Conservation (phyloP, 2,329 filamentous ascomycete species). For the Penicillium sp. region DNA sequence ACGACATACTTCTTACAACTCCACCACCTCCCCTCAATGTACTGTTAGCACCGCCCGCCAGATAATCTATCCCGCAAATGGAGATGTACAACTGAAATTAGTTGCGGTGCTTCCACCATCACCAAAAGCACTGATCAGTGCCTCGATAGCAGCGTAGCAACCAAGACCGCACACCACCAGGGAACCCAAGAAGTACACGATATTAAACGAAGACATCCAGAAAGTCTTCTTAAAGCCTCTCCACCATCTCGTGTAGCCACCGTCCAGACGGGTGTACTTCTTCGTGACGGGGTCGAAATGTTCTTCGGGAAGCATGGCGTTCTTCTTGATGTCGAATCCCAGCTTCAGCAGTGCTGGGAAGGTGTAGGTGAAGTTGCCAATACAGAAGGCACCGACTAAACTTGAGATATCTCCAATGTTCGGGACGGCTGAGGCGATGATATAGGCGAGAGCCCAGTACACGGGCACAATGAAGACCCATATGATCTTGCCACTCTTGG, state of each 20-base stretch:
- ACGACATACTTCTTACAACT: too few species aligned
- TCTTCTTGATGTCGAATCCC: conserved; percentile 20
- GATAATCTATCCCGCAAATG: neutral
- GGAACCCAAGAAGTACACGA: conserved; percentile 19
- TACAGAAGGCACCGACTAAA: conserved; percentile 34
- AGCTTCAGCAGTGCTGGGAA: conserved; percentile 38
- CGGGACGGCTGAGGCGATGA: conserved; percentile 43
- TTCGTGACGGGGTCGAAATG: conserved; percentile 33
- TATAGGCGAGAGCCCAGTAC: conserved; percentile 31
- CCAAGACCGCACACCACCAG: conserved; percentile 21
- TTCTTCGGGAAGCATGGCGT: conserved; percentile 24
- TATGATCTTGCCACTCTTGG: conserved; percentile 36
- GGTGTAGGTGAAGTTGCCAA: conserved; percentile 46
- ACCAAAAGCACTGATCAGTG: conserved; percentile 26
- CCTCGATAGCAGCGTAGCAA: conserved; percentile 22
- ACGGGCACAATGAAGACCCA: conserved; percentile 28
- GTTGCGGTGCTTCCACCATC: conserved; percentile 19
- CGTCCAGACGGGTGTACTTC: conserved; percentile 23
- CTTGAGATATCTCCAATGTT: conserved; percentile 28
- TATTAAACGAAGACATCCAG: conserved; percentile 20
- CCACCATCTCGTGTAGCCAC: conserved; percentile 22
- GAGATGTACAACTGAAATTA: conserved; percentile 22
- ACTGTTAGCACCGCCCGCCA: neutral
- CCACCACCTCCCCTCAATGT: neutral
- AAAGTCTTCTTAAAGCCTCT: conserved; percentile 6